Base-by-base conservation (phyloP, 768 basidiomycete species). In the Kwoniella mangroviensis region DNA sequence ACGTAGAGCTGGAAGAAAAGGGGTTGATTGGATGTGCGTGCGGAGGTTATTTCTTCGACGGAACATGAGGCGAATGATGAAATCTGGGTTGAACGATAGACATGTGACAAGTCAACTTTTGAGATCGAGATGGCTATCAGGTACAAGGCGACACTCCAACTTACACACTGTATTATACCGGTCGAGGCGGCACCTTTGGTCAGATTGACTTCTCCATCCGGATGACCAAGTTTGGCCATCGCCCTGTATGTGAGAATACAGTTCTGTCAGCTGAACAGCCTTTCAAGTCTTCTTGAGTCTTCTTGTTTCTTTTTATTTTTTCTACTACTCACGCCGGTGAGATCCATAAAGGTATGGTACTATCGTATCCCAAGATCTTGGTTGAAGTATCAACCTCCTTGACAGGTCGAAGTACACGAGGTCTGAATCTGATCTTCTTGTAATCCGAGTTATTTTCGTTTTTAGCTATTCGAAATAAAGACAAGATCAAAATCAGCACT, bases 141-240 rank as follows among this genome's bases (percentile, higher is more conserved):
- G 1, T 7, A 4, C 28, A 67, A 15, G 4, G 26, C 26, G 26
- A 26, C 26, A 34, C 34, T 34, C 17, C 34, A 13, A 76, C 82
- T 69, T 28, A 87, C 86, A 41, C 84, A 81, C 79, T 95, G 94
- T 49, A 93, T 89, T 66, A 94, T 88, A 52, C 88, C 88, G 24
- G 87, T 87, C 67, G 85, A 84, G 21, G 86, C 88, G 11, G 89
- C 89, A 11, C 89, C 93, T 63, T 86, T 86, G 2, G 91, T 90
- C 67, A 95, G 88, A 82, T 94, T 95, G 41, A 87, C 84, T 84
- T 96, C 94, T 19, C 93, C 93, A 87, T 77, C 72, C 4, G 94
- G 94, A 80, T 98, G 94, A 1, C 93, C 94, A 0, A 94, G 86
- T 63, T 81, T 80, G 1, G 81, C 81, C 81, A 82, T 82, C 0